A percentile compares a stretch with the other conserved stretches of the same genome.
Evolutionary conservation across 108 stramenopile species (phyloP).

Genomic region (Nitzschia sp.): DNA sequence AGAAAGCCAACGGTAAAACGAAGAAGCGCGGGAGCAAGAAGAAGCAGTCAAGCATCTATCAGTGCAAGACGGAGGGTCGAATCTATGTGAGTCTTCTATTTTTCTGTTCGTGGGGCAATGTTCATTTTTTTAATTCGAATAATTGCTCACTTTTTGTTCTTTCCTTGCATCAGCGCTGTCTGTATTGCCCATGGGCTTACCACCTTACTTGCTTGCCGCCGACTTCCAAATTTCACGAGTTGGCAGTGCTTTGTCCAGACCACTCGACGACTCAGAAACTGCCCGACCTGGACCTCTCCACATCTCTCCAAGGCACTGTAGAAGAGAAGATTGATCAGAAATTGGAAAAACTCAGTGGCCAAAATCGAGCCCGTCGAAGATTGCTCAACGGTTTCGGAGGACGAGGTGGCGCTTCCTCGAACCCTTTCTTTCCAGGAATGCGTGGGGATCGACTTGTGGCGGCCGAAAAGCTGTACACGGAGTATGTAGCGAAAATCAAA

Average conservation of each 20-base stretch:
- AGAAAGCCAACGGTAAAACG: constrained; percentile 20
- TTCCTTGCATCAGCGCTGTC: constrained; percentile 50
- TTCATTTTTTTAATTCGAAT: background rate
- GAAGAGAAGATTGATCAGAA: constrained; percentile 47
- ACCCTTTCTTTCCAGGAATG: constrained; percentile 33
- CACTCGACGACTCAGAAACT: constrained; percentile 69
- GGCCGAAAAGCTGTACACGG: background rate
- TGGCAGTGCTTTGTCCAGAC: constrained; percentile 83
- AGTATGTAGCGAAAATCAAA: constrained; percentile 5
- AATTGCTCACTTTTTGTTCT: too few relatives aligned
- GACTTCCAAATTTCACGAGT: constrained; percentile 70
- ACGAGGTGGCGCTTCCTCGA: background rate
- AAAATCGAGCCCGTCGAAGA: constrained; percentile 1
- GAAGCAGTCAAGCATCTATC: constrained; percentile 25
- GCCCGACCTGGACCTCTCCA: constrained; percentile 64
- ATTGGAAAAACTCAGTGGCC: constrained; percentile 26
- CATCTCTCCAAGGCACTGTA: constrained; percentile 49
- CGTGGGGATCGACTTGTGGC: constrained; percentile 22
- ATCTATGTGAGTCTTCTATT: constrained; percentile 45
- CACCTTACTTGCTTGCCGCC: constrained; percentile 92
- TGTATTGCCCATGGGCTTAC: constrained; percentile 82
- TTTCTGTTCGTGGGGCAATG: background rate
- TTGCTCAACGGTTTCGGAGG: background rate
- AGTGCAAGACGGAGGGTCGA: constrained; percentile 32
- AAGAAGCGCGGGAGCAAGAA: constrained; percentile 35